Evolutionary conservation across 1,284 basidiomycete species (phyloP), one percentile per base, ranked within the genome.

Genomic region (Sparassis latifolia): DNA sequence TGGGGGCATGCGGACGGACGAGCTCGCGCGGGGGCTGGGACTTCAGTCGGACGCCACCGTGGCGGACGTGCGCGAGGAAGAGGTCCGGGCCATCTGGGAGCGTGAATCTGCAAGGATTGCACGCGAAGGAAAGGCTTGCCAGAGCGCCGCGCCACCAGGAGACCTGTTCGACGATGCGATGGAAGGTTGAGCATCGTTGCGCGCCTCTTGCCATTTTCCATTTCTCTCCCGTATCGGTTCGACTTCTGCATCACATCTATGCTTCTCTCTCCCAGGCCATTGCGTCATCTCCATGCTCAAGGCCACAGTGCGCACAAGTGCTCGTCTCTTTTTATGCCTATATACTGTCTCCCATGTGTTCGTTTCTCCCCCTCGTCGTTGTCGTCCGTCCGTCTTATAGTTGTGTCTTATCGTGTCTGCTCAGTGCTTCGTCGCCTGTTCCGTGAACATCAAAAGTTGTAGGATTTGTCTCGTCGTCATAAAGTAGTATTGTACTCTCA

Each of bases 41-140:
- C 69, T 84, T 29, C 40, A 7, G 9, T 63, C 69, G 4, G 65
- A 64, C 2, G 62, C 60, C 10, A 62, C 58, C 20, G 55, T 56
- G 4, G 65, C 64, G 0, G 79, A 83, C 49, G 70, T 79, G 35
- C 75, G 73, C 45, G 80, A 84, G 57, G 85, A 87, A 60, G 87
- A 88, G 55, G 75, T 86, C 20, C 74, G 76, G 35, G 72, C 72
- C 4, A 79, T 91, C 47, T 90, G 86, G 84, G 70, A 76, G 35
- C 73, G 77, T 52, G 88, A 91, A 67, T 73, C 69, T 44, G 65
- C 69, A 7, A 72, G 77, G 51, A 72, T 85, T 46, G 62, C 66
- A 31, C 77, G 77, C 45, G 87, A 89, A 55, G 61, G 75, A 43
- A 79, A 77, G 59, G 69, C 57, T 29, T 55, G 44, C 6, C 43